A percentile compares a stretch with the other conserved stretches of the same genome.
phyloP scores from a whole-genome alignment of 768 basidiomycete species.

The Sarcodon sp. region DNA sequence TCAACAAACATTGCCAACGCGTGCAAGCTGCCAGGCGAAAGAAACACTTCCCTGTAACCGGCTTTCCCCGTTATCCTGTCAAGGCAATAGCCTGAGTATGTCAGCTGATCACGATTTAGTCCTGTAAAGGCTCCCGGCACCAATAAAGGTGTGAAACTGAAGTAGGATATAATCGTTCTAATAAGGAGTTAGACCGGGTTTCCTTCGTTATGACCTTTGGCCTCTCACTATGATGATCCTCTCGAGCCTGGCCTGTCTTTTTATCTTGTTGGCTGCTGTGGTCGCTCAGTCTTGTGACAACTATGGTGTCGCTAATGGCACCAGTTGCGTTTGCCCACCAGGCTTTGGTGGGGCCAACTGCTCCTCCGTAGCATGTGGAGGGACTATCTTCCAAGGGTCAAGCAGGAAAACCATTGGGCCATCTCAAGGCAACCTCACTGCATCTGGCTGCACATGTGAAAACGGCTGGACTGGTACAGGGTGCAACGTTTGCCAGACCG shows the following conservation, averaged over 20 bases:
- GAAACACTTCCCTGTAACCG: too few relatives aligned
- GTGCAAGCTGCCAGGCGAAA: too few relatives aligned
- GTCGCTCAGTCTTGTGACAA: slow-evolving; percentile 41
- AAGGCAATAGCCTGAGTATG: too few relatives aligned
- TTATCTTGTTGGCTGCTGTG: neutral
- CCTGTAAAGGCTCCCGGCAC: too few relatives aligned
- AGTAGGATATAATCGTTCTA: too few relatives aligned
- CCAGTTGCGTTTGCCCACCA: slow-evolving; percentile 62
- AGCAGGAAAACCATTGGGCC: slow-evolving; percentile 34
- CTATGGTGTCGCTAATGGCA: slow-evolving; percentile 44
- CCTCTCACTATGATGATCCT: neutral
- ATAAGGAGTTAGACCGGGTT: too few relatives aligned
- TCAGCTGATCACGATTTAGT: too few relatives aligned
- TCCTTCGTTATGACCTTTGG: neutral
- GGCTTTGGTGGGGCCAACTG: slow-evolving; percentile 72
- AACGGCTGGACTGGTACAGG: slow-evolving; percentile 66
- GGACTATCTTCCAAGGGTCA: slow-evolving; percentile 66
- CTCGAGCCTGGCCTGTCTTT: neutral
- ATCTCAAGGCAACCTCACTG: slow-evolving; percentile 51
- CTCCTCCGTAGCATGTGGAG: slow-evolving; percentile 62
- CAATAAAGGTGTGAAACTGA: too few relatives aligned
- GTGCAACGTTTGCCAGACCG: slow-evolving; percentile 67
- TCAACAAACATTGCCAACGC: neutral
- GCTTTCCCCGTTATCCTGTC: too few relatives aligned
- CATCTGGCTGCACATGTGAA: slow-evolving; percentile 56